Percentiles rank a stretch among this genome's conserved stretches.
Evolutionary conservation across 129 eudicot species (phyloP).

Genomic region (Lonicera japonica): DNA sequence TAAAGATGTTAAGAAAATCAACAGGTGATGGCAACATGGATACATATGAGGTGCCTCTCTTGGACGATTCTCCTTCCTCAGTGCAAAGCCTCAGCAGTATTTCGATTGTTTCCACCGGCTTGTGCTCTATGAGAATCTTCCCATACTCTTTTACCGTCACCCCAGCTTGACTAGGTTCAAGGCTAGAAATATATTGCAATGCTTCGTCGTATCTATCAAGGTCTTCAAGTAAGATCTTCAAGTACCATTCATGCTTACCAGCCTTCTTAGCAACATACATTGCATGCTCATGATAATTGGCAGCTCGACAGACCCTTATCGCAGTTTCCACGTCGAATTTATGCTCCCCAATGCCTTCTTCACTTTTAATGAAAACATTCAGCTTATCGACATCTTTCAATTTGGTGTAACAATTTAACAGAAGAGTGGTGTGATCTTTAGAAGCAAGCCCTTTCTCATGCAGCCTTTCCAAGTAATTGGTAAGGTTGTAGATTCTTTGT

Average conservation of each 20-base stretch:
- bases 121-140: slow-evolving; percentile 83
- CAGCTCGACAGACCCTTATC: slow-evolving; percentile 95
- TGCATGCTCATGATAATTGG: slow-evolving; percentile 96
- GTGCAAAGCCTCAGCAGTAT: slow-evolving; percentile 91
- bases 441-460: slow-evolving; percentile 95
- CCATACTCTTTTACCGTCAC: slow-evolving; percentile 93
- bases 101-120: slow-evolving; percentile 75
- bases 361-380: slow-evolving; percentile 73
- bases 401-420: slow-evolving; percentile 88
- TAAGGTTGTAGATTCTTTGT: slow-evolving; percentile 92
- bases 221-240: slow-evolving; percentile 96
- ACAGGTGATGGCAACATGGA: slow-evolving; percentile 95
- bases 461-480: slow-evolving; percentile 82
- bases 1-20: slow-evolving; percentile 86
- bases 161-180: slow-evolving; percentile 96
- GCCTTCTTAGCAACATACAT: slow-evolving; percentile 95
- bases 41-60: slow-evolving; percentile 33
- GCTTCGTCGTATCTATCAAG: slow-evolving; percentile 89
- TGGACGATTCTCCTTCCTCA: slow-evolving; percentile 48
- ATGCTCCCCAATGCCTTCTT: slow-evolving; percentile 73
- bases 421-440: slow-evolving; percentile 95
- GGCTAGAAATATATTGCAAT: slow-evolving; percentile 70
- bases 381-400: slow-evolving; percentile 90
- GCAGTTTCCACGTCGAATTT: slow-evolving; percentile 97
- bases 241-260: slow-evolving; percentile 91